Percentiles rank a stretch among this genome's conserved stretches.
Conservation (phyloP, 768 basidiomycete genomes). For the Mycena filopes region DNA sequence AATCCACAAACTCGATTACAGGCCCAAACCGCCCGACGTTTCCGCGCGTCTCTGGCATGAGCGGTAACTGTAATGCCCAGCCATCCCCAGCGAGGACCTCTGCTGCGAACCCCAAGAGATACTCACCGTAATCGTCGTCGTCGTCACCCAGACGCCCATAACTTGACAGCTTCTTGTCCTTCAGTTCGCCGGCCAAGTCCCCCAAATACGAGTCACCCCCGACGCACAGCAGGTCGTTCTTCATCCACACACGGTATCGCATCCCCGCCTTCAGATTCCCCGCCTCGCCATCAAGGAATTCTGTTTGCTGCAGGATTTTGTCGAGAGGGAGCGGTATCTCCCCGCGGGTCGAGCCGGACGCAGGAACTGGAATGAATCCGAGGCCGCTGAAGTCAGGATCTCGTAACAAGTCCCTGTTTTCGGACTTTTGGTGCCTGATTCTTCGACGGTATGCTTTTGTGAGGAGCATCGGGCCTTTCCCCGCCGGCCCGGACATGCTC, state of each 20-base stretch:
- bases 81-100: background rate
- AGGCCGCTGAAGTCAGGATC: background rate
- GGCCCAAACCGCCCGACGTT: slow-evolving; percentile 8
- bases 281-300: background rate
- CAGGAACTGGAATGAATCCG: background rate
- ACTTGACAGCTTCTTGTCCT: slow-evolving; percentile 6
- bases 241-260: background rate
- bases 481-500: too few relatives aligned
- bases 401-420: too few relatives aligned
- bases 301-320: background rate
- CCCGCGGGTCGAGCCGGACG: background rate
- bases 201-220: slow-evolving; percentile 4
- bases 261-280: slow-evolving; percentile 1
- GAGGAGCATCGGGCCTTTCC: too few relatives aligned
- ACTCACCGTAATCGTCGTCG: background rate
- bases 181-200: background rate
- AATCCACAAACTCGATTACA: slow-evolving; percentile 4
- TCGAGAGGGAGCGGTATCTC: background rate
- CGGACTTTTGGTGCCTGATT: too few relatives aligned
- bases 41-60: background rate
- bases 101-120: background rate
- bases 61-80: background rate
- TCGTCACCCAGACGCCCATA: background rate
- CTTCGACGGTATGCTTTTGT: too few relatives aligned
- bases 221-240: background rate